phyloP scores from a whole-genome alignment of 2,329 filamentous ascomycete genomes.

The Apiospora koreana region DNA sequence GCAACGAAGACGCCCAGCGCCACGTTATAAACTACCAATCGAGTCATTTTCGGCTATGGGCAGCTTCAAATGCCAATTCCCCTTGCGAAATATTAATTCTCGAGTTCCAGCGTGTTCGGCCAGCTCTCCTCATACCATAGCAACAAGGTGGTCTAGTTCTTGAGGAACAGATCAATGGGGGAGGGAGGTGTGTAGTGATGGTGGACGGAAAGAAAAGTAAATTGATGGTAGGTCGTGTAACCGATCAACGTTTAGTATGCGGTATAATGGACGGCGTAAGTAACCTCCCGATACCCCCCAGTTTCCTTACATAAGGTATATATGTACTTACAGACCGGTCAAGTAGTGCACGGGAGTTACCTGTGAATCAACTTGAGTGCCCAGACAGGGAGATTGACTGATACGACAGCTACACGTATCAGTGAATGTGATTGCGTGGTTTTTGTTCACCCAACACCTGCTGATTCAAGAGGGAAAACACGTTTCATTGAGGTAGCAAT shows the following conservation, averaged over 20 bases:
- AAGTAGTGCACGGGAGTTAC: neutral
- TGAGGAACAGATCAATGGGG: neutral
- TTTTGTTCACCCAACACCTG: neutral
- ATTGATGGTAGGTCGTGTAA: neutral
- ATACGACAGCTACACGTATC: neutral
- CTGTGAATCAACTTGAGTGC: neutral
- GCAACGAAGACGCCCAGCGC: conserved; percentile 43
- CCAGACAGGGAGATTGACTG: neutral
- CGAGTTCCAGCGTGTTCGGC: neutral
- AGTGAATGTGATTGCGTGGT: neutral
- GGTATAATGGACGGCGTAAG: neutral
- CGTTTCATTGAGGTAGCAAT: neutral
- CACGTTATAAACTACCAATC: conserved; percentile 41
- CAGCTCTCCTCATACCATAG: neutral
- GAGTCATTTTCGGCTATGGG: conserved; percentile 36
- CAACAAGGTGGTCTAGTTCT: neutral
- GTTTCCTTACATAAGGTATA: neutral
- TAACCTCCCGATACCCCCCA: neutral
- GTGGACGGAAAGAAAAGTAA: neutral
- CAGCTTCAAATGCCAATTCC: neutral
- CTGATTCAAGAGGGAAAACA: neutral
- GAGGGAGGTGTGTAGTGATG: neutral
- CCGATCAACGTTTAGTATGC: neutral
- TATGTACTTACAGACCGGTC: too few species aligned
- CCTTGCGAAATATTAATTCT: neutral